phyloP scores from a whole-genome alignment of 805 yeast species.

The Yamadazyma akitaensis region DNA sequence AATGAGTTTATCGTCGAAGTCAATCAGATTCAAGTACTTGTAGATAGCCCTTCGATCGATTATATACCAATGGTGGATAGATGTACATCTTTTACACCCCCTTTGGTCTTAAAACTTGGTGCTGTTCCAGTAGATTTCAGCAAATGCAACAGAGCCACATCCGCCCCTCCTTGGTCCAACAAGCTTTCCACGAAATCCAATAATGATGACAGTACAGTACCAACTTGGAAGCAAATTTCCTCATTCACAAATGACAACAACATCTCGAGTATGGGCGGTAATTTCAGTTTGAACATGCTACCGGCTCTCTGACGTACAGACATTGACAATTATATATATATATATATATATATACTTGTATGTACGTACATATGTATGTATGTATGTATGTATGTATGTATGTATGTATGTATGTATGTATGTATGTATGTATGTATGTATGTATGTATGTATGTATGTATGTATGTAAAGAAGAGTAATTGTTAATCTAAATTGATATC shows the following conservation, averaged over 20 bases:
- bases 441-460: too few relatives aligned
- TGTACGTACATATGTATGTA: too few relatives aligned
- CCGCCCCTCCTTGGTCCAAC: background rate
- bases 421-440: too few relatives aligned
- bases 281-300: background rate
- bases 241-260: background rate
- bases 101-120: background rate
- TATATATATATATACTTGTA: too few relatives aligned
- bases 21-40: background rate
- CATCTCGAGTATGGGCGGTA: background rate
- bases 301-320: background rate
- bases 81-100: background rate
- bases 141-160: background rate
- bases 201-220: background rate
- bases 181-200: too few relatives aligned
- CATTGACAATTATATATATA: too few relatives aligned
- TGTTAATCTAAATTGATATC: conserved; percentile 62
- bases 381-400: too few relatives aligned
- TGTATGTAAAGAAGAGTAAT: too few relatives aligned
- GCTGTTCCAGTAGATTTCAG: background rate
- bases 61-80: background rate
- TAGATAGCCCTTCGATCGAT: background rate
- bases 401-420: too few relatives aligned
- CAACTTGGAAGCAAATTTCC: background rate
- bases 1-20: conserved; percentile 1